phyloP scores from a whole-genome alignment of 306 rosid genomes.

The Gleditsia sinensis region DNA sequence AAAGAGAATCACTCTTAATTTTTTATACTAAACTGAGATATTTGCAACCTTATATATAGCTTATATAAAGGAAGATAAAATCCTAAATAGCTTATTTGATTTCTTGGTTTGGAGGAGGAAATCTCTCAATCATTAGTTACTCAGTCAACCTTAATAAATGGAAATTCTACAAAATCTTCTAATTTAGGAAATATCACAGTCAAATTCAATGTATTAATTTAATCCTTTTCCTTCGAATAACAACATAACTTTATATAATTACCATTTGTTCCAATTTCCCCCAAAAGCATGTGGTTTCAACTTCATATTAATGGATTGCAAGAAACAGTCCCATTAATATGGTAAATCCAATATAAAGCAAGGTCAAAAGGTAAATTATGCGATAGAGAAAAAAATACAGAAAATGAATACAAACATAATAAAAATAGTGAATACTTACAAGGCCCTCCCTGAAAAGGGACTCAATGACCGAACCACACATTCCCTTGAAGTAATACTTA shows the following conservation, averaged over 20 bases:
- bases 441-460: constrained; percentile 89
- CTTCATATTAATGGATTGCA: constrained; percentile 2
- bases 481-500: constrained; percentile 77
- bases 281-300: constrained; percentile 7
- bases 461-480: constrained; percentile 56
- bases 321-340: constrained; percentile 8
- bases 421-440: constrained; percentile 53
- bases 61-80: too few species aligned
- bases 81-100: too few species aligned
- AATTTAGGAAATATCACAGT: too few species aligned
- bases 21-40: too few species aligned
- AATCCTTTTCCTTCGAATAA: too few species aligned
- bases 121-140: too few species aligned
- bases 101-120: too few species aligned
- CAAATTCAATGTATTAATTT: too few species aligned
- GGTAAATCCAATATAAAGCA: constrained; percentile 5
- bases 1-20: too few species aligned
- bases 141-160: too few species aligned
- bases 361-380: constrained; percentile 6
- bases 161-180: too few species aligned
- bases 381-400: not conserved
- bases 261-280: constrained; percentile 17
- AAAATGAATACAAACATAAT: not conserved
- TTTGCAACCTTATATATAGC: too few species aligned
- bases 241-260: not conserved